Evolutionary conservation across 2,329 filamentous ascomycete genomes (phyloP).

Genomic region (Diaporthe sp.): DNA sequence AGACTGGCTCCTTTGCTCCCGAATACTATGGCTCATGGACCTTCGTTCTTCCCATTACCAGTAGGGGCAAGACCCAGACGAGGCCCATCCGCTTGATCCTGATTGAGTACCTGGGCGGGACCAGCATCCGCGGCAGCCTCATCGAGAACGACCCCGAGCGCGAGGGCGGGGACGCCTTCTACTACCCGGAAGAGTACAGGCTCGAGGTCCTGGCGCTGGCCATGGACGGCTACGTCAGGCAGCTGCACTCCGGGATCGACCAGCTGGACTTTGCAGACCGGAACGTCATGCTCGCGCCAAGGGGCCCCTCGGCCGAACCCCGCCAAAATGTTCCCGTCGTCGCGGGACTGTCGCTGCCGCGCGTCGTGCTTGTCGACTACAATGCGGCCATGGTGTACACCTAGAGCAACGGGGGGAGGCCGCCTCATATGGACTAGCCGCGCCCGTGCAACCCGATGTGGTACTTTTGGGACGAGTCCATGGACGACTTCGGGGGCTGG

Average conservation of each 20-base stretch:
- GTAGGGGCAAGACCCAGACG: neutral
- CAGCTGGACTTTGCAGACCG: constrained; percentile 13
- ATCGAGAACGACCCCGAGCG: neutral
- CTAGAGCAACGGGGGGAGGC: neutral
- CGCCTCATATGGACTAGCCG: neutral
- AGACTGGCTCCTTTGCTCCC: neutral
- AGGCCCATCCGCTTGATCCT: constrained; percentile 1
- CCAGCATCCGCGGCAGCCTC: neutral
- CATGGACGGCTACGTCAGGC: constrained; percentile 11
- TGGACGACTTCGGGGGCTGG: neutral
- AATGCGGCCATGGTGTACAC: neutral
- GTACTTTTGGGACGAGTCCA: neutral
- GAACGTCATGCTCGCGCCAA: constrained; percentile 6
- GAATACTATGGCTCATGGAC: constrained; percentile 4
- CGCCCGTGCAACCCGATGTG: neutral
- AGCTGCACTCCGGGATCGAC: constrained; percentile 4
- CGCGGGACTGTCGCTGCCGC: neutral
- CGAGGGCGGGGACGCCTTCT: neutral
- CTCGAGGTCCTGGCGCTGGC: constrained; percentile 14
- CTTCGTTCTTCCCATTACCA: neutral
- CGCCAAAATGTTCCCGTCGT: neutral
- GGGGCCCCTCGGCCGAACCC: neutral
- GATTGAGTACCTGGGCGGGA: neutral
- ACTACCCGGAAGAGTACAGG: neutral
- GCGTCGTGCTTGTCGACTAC: constrained; percentile 8